phyloP scores from a whole-genome alignment of 75 land plant species.

The Pinus albicaulis region DNA sequence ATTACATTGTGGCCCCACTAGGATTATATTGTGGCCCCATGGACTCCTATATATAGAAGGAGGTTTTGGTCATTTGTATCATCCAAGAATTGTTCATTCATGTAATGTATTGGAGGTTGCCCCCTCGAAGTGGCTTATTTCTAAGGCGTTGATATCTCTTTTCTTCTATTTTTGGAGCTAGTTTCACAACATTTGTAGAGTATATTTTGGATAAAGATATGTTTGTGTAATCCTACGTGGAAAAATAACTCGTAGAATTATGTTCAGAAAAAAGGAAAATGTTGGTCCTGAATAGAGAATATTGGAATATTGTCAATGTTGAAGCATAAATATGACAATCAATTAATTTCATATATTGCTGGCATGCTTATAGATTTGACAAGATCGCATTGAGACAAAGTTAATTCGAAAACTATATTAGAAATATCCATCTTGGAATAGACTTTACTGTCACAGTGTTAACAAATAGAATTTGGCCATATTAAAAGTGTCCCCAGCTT shows the following conservation, averaged over 20 bases:
- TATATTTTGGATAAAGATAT: constrained; percentile 89
- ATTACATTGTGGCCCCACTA: too few species aligned
- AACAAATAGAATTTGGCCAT: constrained; percentile 93
- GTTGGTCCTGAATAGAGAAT: not conserved
- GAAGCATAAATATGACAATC: not conserved
- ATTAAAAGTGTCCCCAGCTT: constrained; percentile 81
- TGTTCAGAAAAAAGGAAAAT: not conserved
- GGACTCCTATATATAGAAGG: too few species aligned
- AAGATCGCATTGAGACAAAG: constrained; percentile 11
- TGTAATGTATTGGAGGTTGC: too few species aligned
- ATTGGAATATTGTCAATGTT: not conserved
- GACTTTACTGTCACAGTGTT: constrained; percentile 89
- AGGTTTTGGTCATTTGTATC: too few species aligned
- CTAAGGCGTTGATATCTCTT: too few species aligned
- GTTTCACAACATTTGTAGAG: constrained; percentile 73
- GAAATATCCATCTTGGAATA: constrained; percentile 65
- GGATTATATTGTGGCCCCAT: too few species aligned
- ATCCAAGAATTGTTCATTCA: too few species aligned
- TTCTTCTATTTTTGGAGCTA: too few species aligned
- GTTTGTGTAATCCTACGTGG: constrained; percentile 93
- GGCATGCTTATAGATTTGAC: constrained; percentile 67
- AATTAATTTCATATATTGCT: not conserved
- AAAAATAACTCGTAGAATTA: not conserved
- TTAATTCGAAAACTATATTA: not conserved
- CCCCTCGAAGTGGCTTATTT: too few species aligned